Evolutionary conservation across 2,329 filamentous ascomycete genomes (phyloP).

Genomic region (Juglanconis juglandina): DNA sequence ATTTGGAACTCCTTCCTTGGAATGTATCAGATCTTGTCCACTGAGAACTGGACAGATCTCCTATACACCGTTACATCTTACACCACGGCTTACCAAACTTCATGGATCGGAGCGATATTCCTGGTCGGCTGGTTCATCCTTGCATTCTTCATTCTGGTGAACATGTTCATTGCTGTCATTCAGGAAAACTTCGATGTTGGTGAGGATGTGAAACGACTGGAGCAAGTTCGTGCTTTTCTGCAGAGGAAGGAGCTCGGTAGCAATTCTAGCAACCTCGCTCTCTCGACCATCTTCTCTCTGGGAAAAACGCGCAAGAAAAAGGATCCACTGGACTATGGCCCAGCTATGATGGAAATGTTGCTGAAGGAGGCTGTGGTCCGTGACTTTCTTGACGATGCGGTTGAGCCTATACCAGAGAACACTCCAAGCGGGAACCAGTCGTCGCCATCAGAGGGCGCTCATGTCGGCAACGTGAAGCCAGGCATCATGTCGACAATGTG

Average conservation of each 20-base stretch:
- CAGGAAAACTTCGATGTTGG: constrained; percentile 99
- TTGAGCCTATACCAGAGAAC: constrained; percentile 40
- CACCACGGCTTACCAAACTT: constrained; percentile 63
- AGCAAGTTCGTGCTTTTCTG: constrained; percentile 93
- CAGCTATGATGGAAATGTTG: constrained; percentile 91
- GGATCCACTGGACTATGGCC: constrained; percentile 88
- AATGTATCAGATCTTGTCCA: constrained; percentile 96
- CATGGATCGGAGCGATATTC: constrained; percentile 90
- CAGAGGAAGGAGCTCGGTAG: constrained; percentile 82
- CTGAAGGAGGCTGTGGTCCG: constrained; percentile 92
- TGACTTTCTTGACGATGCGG: constrained; percentile 83
- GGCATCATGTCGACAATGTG: constrained; percentile 60
- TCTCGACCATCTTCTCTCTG: constrained; percentile 68
- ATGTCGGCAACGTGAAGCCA: constrained; percentile 46
- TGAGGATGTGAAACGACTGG: constrained; percentile 93
- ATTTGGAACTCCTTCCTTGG: constrained; percentile 96
- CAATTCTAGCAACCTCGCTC: constrained; percentile 68
- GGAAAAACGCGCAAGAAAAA: constrained; percentile 58
- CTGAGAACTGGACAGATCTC: constrained; percentile 90
- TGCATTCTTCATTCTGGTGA: constrained; percentile 90
- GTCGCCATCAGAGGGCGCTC: constrained; percentile 26
- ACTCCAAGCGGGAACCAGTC: constrained; percentile 33
- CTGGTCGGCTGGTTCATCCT: constrained; percentile 95
- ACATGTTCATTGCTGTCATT: constrained; percentile 99
- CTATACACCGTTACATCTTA: constrained; percentile 77